These are phyloP conservation scores for Achaetomiella virescens DNA, from an alignment of 495 filamentous ascomycete genomes.

Conservation along the genomic window DNA sequence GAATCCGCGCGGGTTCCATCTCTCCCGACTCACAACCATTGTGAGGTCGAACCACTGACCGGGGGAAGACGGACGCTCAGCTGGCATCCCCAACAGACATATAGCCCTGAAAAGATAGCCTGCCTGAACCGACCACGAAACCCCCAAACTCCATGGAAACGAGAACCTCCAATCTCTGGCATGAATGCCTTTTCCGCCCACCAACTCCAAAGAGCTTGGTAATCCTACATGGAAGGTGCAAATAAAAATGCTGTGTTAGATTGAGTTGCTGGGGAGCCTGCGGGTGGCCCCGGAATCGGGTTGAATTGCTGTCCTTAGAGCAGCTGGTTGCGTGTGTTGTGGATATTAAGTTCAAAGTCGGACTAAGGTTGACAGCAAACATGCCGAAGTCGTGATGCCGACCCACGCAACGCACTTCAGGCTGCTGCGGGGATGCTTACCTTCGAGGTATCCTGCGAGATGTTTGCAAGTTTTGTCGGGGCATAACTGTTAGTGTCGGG, in stretches of 20 bases:
- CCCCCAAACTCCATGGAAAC: background rate
- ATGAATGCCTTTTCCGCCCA: background rate
- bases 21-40: too few relatives aligned
- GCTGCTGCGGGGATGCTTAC: too few relatives aligned
- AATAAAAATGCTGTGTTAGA: conserved; percentile 4
- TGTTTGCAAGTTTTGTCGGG: too few relatives aligned
- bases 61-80: background rate
- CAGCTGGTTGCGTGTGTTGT: background rate
- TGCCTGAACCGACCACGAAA: background rate
- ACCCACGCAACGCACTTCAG: background rate
- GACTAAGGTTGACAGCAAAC: too few relatives aligned
- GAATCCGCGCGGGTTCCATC: too few relatives aligned
- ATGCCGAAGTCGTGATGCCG: background rate
- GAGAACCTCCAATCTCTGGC: background rate
- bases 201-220: background rate
- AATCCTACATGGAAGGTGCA: background rate
- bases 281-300: background rate
- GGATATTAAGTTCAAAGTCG: too few relatives aligned
- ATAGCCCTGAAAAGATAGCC: background rate
- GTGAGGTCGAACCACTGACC: background rate
- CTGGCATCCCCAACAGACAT: background rate
- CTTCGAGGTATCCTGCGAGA: background rate
- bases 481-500: background rate
- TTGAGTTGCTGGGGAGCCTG: background rate
- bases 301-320: background rate